Base-by-base conservation (phyloP, 306 rosid genomes). In the Pyrus betulifolia region DNA sequence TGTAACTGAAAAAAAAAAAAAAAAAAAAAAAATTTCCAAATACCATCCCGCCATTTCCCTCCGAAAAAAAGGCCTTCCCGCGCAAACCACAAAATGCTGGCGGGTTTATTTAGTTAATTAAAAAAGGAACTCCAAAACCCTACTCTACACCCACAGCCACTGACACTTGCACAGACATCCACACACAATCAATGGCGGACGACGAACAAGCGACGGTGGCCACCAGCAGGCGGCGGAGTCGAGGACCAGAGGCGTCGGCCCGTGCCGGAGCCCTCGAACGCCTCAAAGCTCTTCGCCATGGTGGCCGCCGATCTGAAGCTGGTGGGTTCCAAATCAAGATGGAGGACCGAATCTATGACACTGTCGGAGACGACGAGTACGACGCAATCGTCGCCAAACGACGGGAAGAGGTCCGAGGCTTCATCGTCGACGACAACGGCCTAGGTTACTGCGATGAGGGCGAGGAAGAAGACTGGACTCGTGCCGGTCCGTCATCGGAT, bases 401-500 rank as follows among this genome's bases (percentile, higher is more conserved):
- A 68, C 91, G 97, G 0, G 97, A 95, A 25, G 86, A 95, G 77
- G 86, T 81, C 40, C 76, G 80, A 4, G 81, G 82, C 18, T 95
- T 95, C 79, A 91, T 95, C 52, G 91, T 92, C 11, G 97, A 92
- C 72, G 97, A 90, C 49, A 91, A 95, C 12, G 97, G 97, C 9
- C 81, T 92, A 1, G 99, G 99, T 25, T 90, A 92, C 55, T 84
- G 89, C 49, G 98, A 95, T 69, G 96, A 88, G 76, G 99, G 97
- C 19, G 96, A 90, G 87, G 99, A 95, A 57, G 99, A 92, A 86
- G 99, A 95, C 61, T 95, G 99, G 99, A 90, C 99, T 0, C 86
- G 84, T 61, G 89, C 86, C 3, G 96, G 90, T 4, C 78, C 74
- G 7, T 92, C 96, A 5, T 81, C 88, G 0, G 96, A 87, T 38